Percentiles rank a stretch among this genome's conserved stretches.
These are phyloP conservation scores for Amaranthus hypochondriacus DNA, from an alignment of 148 eudicot species.

Conservation along the genomic window DNA sequence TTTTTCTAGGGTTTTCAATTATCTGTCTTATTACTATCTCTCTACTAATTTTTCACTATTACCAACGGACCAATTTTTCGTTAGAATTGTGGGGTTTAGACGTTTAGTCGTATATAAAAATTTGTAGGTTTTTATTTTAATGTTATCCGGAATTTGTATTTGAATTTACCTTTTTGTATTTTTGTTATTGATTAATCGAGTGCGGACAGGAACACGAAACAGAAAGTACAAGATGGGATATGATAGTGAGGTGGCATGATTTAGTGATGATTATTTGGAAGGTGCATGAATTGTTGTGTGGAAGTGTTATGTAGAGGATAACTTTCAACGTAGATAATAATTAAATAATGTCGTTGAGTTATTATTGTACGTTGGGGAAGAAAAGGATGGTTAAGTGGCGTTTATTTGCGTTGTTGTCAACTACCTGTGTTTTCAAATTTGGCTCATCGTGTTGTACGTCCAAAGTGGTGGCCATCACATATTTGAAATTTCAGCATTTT, in stretches of 20 bases:
- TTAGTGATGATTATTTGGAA: neutral
- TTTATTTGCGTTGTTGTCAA: neutral
- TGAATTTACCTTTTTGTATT: constrained; percentile 11
- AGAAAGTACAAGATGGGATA: no score
- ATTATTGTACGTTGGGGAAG: neutral
- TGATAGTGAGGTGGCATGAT: no score
- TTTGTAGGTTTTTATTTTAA: neutral
- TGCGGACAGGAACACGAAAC: neutral
- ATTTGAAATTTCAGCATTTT: no score
- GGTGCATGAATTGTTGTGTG: neutral
- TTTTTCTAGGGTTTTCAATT: constrained; percentile 33
- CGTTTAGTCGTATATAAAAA: neutral
- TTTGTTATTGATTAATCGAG: constrained; percentile 3
- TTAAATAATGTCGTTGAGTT: constrained; percentile 6
- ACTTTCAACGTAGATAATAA: no score
- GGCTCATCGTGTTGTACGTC: neutral
- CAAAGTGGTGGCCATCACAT: no score
- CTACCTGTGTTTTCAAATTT: constrained; percentile 1
- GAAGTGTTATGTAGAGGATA: neutral
- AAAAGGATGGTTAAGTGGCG: neutral
- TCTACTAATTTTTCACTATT: constrained; percentile 8
- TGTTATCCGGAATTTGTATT: neutral
- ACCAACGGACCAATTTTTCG: constrained; percentile 37
- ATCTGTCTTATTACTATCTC: neutral
- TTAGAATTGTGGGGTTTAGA: constrained; percentile 32